Evolutionary conservation across 2,329 filamentous ascomycete genomes (phyloP).

Genomic region (Colletotrichum noveboracense): DNA sequence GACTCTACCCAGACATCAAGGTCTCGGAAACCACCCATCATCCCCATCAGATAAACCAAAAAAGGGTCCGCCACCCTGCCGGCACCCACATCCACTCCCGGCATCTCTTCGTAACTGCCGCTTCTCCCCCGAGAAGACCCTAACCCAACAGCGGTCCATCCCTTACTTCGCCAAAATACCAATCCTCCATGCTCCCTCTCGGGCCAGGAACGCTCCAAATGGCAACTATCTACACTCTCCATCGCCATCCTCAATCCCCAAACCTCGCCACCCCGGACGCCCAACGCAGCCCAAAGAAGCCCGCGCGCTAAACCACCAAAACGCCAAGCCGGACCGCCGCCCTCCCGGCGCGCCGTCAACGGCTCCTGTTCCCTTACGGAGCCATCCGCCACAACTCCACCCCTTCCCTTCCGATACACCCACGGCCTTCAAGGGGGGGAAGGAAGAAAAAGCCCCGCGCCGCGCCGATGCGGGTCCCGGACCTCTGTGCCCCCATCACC

Average conservation of each 20-base stretch:
- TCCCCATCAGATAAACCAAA: neutral
- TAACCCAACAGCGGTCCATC: neutral
- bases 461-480: neutral
- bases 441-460: neutral
- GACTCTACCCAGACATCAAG: neutral
- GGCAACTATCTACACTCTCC: neutral
- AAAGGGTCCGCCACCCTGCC: neutral
- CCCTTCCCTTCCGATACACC: neutral
- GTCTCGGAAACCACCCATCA: neutral
- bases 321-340: conserved; percentile 11
- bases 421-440: neutral
- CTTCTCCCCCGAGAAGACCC: neutral
- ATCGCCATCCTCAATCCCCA: neutral
- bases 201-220: neutral
- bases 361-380: neutral
- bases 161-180: neutral
- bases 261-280: neutral
- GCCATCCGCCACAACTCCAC: neutral
- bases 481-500: neutral
- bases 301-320: neutral
- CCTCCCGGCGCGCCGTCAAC: neutral
- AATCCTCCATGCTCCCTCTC: neutral
- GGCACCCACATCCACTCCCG: neutral
- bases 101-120: neutral
- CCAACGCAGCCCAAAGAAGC: neutral